phyloP scores from a whole-genome alignment of 2,329 filamentous ascomycete genomes.

The Sporothrix pallida region DNA sequence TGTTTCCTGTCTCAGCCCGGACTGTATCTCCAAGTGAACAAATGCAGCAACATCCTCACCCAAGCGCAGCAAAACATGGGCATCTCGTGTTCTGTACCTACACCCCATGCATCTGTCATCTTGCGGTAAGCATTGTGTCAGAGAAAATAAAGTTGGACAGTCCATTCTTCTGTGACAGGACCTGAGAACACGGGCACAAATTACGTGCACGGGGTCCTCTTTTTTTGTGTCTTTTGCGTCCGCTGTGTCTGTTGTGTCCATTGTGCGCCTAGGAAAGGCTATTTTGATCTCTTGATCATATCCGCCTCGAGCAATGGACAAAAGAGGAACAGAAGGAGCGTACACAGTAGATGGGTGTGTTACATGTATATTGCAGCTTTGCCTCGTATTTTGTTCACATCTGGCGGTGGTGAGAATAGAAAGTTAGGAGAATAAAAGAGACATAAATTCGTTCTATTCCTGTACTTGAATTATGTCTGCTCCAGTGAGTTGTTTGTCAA shows the following conservation, averaged over 20 bases:
- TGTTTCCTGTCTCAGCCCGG: background rate
- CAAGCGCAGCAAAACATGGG: too few relatives aligned
- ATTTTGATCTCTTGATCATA: too few relatives aligned
- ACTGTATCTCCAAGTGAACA: background rate
- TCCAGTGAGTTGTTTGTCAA: background rate
- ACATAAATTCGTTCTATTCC: background rate
- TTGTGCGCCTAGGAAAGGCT: background rate
- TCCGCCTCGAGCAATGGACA: too few relatives aligned
- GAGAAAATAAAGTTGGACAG: conserved; percentile 16
- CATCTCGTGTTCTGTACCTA: background rate
- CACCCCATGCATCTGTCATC: conserved; percentile 3
- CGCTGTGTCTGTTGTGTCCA: background rate
- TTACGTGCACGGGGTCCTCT: conserved; percentile 1
- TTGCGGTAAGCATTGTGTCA: conserved; percentile 24
- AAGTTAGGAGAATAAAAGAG: background rate
- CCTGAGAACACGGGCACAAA: background rate
- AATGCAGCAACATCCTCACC: background rate
- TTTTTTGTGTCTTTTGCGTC: background rate
- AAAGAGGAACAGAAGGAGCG: too few relatives aligned
- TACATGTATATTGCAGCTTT: conserved; percentile 2
- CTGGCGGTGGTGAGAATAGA: background rate
- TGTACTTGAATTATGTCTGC: too few relatives aligned
- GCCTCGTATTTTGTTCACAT: background rate
- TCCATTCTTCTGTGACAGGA: background rate
- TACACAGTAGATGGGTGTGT: background rate